Base-by-base conservation (phyloP, 2,329 filamentous ascomycete species). In the Colletotrichum tofieldiae region DNA sequence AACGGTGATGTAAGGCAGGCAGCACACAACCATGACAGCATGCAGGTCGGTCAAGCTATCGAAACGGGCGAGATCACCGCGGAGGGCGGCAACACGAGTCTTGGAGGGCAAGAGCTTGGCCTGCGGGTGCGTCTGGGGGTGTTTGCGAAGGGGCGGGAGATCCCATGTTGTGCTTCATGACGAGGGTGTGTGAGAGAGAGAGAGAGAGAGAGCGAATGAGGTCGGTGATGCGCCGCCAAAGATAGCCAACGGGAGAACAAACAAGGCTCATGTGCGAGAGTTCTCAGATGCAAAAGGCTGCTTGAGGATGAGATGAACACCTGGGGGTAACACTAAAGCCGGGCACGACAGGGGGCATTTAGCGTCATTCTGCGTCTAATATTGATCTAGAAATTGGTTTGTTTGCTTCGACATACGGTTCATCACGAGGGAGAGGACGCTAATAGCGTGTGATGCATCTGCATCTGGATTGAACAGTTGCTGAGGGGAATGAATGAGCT, bases 31-130 rank as follows among this genome's bases (percentile, higher is more conserved):
- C 45, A 64, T 72, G 59, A 72, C 69, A 59, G 69, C 65, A 72
- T 72, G 65, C 69, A 64, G 45, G 65, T 29, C 69, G 59, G 45
- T 5, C 39, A 14, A 55, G 58, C 18, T 39, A 1, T 69, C 69
- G 39, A 60, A 72, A 59, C 47, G 54, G 65, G 58, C 39, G 43
- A 65, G 70, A 72, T 72, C 70, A 69, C 29, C 65, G 51, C 54
- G 5, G 49, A 37, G 3, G 2, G 62, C 47, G 64, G 49, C 56
- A 52, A 56, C 45, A 59, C 52, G 41, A 54, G 23, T 29, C 23
- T 29, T 43, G 37, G 59, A 32, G n/a, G 20, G 41, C 29, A 37
- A 58, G 29, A 63, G 32, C 59, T 72, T 68, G 65, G 69, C 59
- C 54, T 60, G 29, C n/a, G 11, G 11, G 37, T 61, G 29, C 39